These are phyloP conservation scores for Blastobotrys muscicola DNA, from an alignment of 805 yeast genomes.

Conservation along the genomic window DNA sequence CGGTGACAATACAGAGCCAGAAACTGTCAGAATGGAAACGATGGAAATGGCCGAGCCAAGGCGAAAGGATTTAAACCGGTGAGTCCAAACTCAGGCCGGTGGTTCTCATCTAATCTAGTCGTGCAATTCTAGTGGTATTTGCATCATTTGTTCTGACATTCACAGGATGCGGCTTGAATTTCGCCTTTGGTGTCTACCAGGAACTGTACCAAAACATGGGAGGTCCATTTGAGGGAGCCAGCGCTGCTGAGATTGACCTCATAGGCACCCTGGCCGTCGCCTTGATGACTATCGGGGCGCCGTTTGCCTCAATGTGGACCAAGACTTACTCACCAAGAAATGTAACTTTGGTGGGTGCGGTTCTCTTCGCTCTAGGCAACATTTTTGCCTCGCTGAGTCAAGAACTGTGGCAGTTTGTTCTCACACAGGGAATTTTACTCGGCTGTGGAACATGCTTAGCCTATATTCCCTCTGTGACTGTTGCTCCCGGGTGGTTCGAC, in stretches of 20 bases:
- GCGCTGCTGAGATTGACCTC: constrained; percentile 9
- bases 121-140: no score
- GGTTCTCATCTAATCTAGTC: no score
- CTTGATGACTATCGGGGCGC: constrained; percentile 11
- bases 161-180: constrained; percentile 9
- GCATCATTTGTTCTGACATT: no score
- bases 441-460: constrained; percentile 14
- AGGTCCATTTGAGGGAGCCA: constrained; percentile 11
- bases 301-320: constrained; percentile 1
- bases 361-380: constrained; percentile 9
- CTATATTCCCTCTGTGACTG: constrained; percentile 16
- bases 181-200: constrained; percentile 18
- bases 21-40: no score
- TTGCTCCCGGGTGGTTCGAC: constrained; percentile 17
- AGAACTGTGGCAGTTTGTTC: constrained; percentile 12
- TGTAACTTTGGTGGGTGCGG: constrained; percentile 9
- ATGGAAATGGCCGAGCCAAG: no score
- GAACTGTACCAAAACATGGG: constrained; percentile 10
- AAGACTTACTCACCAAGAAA: constrained; percentile 2
- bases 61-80: no score
- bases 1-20: no score
- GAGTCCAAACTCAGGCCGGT: no score
- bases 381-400: constrained; percentile 9
- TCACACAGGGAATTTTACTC: constrained; percentile 15
- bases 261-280: constrained; percentile 16